These are phyloP conservation scores for Marasmius sp. DNA, from an alignment of 1,284 basidiomycete genomes.

Conservation along the genomic window DNA sequence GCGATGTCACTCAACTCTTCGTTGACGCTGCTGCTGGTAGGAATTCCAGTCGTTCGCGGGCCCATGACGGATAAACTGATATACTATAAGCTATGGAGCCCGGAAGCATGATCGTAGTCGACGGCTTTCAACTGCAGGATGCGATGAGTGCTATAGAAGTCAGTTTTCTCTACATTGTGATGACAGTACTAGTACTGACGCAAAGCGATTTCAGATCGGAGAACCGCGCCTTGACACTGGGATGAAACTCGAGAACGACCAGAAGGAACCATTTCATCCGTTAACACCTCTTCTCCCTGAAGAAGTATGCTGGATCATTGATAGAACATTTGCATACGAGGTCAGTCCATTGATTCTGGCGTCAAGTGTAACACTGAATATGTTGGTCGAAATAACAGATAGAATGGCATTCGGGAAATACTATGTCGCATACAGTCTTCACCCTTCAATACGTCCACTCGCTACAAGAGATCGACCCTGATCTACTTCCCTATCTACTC, in stretches of 20 bases:
- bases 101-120: conserved; percentile 67
- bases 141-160: conserved; percentile 73
- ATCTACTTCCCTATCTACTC: conserved; percentile 38
- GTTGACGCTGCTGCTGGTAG: conserved; percentile 56
- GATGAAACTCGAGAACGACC: conserved; percentile 47
- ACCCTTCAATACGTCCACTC: conserved; percentile 81
- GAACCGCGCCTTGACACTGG: conserved; percentile 90
- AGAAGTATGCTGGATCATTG: conserved; percentile 88
- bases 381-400: conserved; percentile 52
- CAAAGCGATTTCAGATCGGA: conserved; percentile 61
- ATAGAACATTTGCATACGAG: conserved; percentile 79
- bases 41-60: conserved; percentile 16
- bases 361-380: no score
- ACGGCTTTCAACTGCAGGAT: conserved; percentile 74
- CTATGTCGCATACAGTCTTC: conserved; percentile 84
- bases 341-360: conserved; percentile 40
- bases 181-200: conserved; percentile 49
- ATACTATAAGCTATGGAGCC: conserved; percentile 59
- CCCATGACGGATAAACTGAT: conserved; percentile 10
- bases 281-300: conserved; percentile 60
- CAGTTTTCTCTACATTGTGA: background rate
- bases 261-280: conserved; percentile 62
- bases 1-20: conserved; percentile 62
- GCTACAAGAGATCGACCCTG: conserved; percentile 59
- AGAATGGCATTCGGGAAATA: conserved; percentile 84